Percentiles rank a stretch among this genome's conserved stretches.
These are phyloP conservation scores for Skeletonema menzelii DNA, from an alignment of 108 stramenopile species.

Conservation along the genomic window DNA sequence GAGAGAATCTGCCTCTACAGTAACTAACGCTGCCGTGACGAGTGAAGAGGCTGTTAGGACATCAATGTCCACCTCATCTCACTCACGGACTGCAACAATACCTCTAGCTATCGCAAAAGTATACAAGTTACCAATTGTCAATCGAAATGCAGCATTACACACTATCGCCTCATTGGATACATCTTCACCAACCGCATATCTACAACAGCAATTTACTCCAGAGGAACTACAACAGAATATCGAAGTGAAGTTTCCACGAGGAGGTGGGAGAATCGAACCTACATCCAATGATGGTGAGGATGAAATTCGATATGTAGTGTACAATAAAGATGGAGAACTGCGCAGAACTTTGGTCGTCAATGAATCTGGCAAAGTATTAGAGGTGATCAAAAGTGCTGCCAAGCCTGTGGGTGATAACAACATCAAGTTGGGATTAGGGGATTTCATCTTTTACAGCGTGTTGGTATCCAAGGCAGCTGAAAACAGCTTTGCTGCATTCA, in stretches of 20 bases:
- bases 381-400: slow-evolving; percentile 12
- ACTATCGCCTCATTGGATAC: slow-evolving; percentile 20
- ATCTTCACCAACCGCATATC: slow-evolving; percentile 34
- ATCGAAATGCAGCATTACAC: slow-evolving; percentile 5
- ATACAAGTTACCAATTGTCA: slow-evolving; percentile 56
- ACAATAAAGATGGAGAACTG: slow-evolving; percentile 53
- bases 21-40: neutral
- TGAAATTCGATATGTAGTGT: slow-evolving; percentile 52
- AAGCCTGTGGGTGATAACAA: slow-evolving; percentile 28
- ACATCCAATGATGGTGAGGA: slow-evolving; percentile 13
- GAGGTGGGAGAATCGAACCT: slow-evolving; percentile 66
- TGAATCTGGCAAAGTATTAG: slow-evolving; percentile 49
- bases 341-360: slow-evolving; percentile 66
- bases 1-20: neutral
- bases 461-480: slow-evolving; percentile 92
- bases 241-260: slow-evolving; percentile 55
- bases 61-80: neutral
- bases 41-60: neutral
- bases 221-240: slow-evolving; percentile 57
- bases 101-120: slow-evolving; percentile 74
- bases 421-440: slow-evolving; percentile 77
- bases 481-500: slow-evolving; percentile 90
- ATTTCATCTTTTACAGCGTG: slow-evolving; percentile 97
- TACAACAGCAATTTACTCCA: slow-evolving; percentile 30
- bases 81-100: slow-evolving; percentile 18